These are phyloP conservation scores for Cynara cardunculus DNA, from an alignment of 129 eudicot genomes.

Conservation along the genomic window DNA sequence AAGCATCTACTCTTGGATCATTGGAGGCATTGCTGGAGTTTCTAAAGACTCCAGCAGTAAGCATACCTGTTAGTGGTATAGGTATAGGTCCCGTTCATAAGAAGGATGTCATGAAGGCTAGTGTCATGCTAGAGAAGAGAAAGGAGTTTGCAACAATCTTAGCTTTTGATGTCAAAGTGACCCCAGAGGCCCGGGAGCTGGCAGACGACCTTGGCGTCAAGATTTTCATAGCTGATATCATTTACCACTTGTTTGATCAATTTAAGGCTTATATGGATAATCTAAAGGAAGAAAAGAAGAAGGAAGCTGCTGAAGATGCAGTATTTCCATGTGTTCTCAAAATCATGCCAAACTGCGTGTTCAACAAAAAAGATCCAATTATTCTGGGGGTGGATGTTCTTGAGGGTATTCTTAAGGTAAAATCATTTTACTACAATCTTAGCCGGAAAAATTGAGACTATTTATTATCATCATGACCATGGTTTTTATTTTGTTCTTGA, in stretches of 20 bases:
- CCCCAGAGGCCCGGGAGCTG: slow-evolving; percentile 83
- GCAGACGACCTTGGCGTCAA: slow-evolving; percentile 86
- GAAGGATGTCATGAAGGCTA: slow-evolving; percentile 92
- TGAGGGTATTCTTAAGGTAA: slow-evolving; percentile 87
- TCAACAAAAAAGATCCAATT: slow-evolving; percentile 91
- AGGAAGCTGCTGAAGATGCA: slow-evolving; percentile 83
- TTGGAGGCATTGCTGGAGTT: slow-evolving; percentile 84
- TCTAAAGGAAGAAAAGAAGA: slow-evolving; percentile 92
- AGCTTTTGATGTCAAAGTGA: slow-evolving; percentile 94
- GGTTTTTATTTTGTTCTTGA: not conserved
- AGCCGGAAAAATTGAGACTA: not conserved
- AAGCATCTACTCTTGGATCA: slow-evolving; percentile 95
- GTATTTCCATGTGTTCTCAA: slow-evolving; percentile 90
- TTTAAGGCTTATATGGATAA: slow-evolving; percentile 89
- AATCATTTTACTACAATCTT: not conserved
- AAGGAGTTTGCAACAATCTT: slow-evolving; percentile 81
- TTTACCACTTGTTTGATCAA: slow-evolving; percentile 83
- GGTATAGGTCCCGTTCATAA: slow-evolving; percentile 97
- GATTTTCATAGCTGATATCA: slow-evolving; percentile 75
- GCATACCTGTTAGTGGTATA: slow-evolving; percentile 92
- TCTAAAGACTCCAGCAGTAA: slow-evolving; percentile 78
- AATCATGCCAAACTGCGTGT: slow-evolving; percentile 78
- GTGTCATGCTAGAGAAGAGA: slow-evolving; percentile 93
- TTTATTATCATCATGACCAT: not conserved
- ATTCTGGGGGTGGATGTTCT: slow-evolving; percentile 87